Base-by-base conservation (phyloP, 2,329 filamentous ascomycete species). In the Blastomyces silverae region DNA sequence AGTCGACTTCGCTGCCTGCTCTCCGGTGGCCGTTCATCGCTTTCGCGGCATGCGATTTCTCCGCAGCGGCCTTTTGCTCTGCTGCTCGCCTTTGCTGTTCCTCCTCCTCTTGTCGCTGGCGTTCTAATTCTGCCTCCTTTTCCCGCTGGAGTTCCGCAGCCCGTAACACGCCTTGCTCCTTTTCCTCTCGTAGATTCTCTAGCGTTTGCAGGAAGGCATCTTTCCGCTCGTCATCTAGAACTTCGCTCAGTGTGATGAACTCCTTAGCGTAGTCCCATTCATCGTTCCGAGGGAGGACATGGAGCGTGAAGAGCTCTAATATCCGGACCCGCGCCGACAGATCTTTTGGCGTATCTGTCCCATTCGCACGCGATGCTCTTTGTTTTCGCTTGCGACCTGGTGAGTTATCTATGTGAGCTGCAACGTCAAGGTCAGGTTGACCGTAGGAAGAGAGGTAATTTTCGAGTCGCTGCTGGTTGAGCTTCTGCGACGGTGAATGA, bases 191-290 rank as follows among this genome's bases (percentile, higher is more conserved):
- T 39, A 97, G 80, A 63, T 86, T 88, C 73, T 95, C 87, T 20
- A 97, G 81, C 4, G 92, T 93, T 70, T 93, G 89, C 20, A 96
- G 79, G 75, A 97, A 97, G 0, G 90, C 88, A 71, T 97, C 91
- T 67, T 91, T 87, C 56, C 91, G 86, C 79, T 97, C 94, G 62
- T 97, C 93, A 74, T 97, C 93, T 0, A 99, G 83, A 34, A 96
- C 86, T 58, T 93, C 87, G 75, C 88, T 94, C 72, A 91, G 86
- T 71, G 83, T 86, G 72, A 97, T 95, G 75, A 97, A 97, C 70
- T 96, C 90, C 66, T 87, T 85, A 3, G 94, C 91, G 71, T 97
- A 97, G 65, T 96, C 91, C 94, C 94, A 99, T 78, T 97, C 92
- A 64, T 91, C 87, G 71, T 97, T 97, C 63, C 91, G 85, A 5